Conservation (phyloP, 352 stramenopile genomes). For the Globisporangium nodosum region DNA sequence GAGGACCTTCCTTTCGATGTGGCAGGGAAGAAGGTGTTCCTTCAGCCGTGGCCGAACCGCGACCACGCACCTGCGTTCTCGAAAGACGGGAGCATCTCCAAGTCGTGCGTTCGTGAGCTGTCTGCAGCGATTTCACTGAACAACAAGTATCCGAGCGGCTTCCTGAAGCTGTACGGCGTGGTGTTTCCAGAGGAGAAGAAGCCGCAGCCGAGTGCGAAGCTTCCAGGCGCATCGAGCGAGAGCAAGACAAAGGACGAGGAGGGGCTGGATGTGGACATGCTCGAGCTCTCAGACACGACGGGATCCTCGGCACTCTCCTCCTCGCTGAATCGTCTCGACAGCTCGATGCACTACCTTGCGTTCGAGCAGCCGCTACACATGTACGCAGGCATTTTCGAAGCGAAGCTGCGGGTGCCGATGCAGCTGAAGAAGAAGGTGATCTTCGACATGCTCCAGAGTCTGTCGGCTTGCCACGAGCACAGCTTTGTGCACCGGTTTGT, state of each 20-base stretch:
- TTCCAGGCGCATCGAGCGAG: neutral
- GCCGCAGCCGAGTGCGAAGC: neutral
- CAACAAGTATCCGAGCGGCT: conserved; percentile 33
- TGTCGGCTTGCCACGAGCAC: conserved; percentile 61
- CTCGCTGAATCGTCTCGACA: conserved; percentile 21
- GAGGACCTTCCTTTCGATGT: conserved; percentile 33
- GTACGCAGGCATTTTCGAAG: conserved; percentile 69
- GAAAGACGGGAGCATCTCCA: conserved; percentile 36
- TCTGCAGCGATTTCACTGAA: conserved; percentile 40
- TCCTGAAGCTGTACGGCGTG: conserved; percentile 60
- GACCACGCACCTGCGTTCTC: conserved; percentile 51
- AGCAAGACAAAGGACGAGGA: neutral
- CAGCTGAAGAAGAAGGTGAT: conserved; percentile 59
- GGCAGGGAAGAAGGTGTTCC: conserved; percentile 46
- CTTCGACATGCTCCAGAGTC: conserved; percentile 59
- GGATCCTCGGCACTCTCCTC: neutral
- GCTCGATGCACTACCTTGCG: conserved; percentile 60
- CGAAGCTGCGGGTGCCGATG: conserved; percentile 35
- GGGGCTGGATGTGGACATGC: conserved; percentile 23
- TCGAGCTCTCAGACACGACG: conserved; percentile 18
- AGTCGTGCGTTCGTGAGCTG: conserved; percentile 52
- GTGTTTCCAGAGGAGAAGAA: conserved; percentile 60
- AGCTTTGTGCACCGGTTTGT: conserved; percentile 77
- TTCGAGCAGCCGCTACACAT: conserved; percentile 79
- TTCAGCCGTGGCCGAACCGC: conserved; percentile 78